Conservation (phyloP, 306 rosid species). For the Prunus campanulata region DNA sequence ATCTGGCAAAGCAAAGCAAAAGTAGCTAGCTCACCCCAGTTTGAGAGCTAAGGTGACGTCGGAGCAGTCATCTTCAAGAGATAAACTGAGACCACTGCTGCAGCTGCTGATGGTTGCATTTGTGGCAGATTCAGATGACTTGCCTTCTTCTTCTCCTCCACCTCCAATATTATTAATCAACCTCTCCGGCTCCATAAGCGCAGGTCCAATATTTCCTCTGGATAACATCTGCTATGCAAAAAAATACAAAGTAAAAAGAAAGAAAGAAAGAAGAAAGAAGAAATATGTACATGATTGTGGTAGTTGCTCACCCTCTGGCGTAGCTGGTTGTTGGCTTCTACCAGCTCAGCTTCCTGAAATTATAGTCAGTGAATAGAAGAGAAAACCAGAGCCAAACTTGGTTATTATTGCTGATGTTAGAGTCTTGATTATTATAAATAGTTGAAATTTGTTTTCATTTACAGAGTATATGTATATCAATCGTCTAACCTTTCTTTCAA, state of each 20-base stretch:
- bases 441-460: neutral
- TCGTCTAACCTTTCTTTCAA: slow-evolving; percentile 28
- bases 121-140: neutral
- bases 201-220: neutral
- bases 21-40: neutral
- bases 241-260: neutral
- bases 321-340: slow-evolving; percentile 28
- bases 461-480: neutral
- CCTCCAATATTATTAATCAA: neutral
- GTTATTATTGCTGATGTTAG: neutral
- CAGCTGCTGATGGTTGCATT: neutral
- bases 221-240: slow-evolving; percentile 19
- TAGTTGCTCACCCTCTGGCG: slow-evolving; percentile 22
- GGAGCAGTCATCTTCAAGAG: neutral
- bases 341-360: slow-evolving; percentile 30
- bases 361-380: neutral
- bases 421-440: neutral
- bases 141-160: neutral
- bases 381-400: neutral
- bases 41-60: neutral
- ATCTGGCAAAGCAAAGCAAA: no score
- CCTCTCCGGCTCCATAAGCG: neutral
- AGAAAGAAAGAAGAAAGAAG: neutral
- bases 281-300: neutral
- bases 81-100: neutral